Evolutionary conservation across 257 asterid genomes (phyloP).

Genomic region (Solanum virginianum): DNA sequence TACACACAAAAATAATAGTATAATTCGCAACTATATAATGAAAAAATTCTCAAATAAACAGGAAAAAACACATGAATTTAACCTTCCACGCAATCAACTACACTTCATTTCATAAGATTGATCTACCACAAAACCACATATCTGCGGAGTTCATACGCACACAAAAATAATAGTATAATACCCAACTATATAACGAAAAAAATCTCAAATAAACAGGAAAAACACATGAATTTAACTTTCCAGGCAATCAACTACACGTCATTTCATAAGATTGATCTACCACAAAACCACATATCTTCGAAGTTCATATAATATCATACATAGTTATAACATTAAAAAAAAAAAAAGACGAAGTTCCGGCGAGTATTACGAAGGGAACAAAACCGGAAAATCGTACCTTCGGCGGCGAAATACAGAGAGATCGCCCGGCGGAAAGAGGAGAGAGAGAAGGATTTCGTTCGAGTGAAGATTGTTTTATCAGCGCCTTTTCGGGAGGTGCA

Average conservation of each 20-base stretch:
- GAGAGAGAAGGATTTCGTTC: neutral
- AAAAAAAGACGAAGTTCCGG: neutral
- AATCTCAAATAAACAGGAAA: neutral
- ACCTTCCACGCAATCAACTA: neutral
- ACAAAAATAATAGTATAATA: neutral
- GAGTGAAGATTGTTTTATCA: neutral
- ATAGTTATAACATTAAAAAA: neutral
- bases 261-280: neutral
- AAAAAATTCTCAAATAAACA: too few relatives aligned
- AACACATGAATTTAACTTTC: neutral
- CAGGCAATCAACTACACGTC: neutral
- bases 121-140: neutral
- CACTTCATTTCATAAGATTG: neutral
- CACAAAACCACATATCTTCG: neutral
- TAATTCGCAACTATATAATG: too few relatives aligned
- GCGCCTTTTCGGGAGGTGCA: neutral
- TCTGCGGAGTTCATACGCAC: neutral
- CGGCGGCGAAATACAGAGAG: neutral
- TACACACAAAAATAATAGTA: too few relatives aligned
- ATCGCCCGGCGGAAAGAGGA: neutral
- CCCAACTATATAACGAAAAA: neutral
- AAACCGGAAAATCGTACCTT: neutral
- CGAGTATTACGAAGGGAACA: neutral
- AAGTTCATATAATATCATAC: neutral
- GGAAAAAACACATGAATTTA: neutral